These are phyloP conservation scores for Kwoniella sp. DNA, from an alignment of 768 basidiomycete species.

Conservation along the genomic window DNA sequence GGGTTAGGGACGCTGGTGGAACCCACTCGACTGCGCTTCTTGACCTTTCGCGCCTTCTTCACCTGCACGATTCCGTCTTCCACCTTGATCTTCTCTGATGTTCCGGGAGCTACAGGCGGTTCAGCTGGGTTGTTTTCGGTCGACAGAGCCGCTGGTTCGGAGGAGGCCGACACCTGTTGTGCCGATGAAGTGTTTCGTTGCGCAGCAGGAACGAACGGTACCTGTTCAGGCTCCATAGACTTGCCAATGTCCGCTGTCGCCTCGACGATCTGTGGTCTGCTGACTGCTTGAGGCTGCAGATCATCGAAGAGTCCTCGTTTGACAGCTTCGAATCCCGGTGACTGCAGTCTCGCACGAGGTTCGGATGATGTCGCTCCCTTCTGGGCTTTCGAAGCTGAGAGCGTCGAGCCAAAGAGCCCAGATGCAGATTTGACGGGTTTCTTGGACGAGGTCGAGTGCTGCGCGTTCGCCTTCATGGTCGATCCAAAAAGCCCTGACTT, in stretches of 20 bases:
- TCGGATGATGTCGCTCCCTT: neutral
- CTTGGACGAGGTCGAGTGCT: neutral
- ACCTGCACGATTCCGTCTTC: conserved; percentile 71
- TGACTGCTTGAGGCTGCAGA: neutral
- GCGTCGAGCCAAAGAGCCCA: conserved; percentile 7
- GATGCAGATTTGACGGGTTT: conserved; percentile 3
- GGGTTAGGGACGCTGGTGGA: conserved; percentile 6
- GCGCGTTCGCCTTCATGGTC: conserved; percentile 12
- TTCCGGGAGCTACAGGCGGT: neutral
- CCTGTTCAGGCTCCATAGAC: conserved; percentile 56
- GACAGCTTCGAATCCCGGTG: conserved; percentile 12
- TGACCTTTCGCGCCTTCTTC: conserved; percentile 62
- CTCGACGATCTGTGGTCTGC: neutral
- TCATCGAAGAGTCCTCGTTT: conserved; percentile 11
- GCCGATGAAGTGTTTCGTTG: conserved; percentile 53
- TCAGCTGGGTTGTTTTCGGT: neutral
- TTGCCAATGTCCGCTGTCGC: neutral
- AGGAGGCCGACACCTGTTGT: neutral
- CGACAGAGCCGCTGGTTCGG: neutral
- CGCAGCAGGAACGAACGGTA: conserved; percentile 70
- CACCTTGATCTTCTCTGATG: conserved; percentile 34
- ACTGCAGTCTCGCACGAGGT: neutral
- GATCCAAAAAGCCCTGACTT: conserved; percentile 39
- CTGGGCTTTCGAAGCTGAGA: neutral
- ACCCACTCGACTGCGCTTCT: conserved; percentile 57